These are phyloP conservation scores for Croton setiger DNA, from an alignment of 441 rosid species.

Conservation along the genomic window DNA sequence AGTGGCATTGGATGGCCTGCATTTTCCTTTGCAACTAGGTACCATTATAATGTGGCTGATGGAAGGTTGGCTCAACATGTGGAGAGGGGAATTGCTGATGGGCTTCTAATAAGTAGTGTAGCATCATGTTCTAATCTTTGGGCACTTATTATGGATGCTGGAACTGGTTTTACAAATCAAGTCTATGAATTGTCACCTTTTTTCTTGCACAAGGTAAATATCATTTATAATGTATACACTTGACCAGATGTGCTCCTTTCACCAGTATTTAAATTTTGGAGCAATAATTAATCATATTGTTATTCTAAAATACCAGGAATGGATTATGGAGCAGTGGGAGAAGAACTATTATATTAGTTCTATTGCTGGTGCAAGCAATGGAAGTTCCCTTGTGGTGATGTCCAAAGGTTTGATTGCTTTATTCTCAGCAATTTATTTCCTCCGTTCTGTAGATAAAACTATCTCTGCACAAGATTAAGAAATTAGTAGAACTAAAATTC, in stretches of 20 bases:
- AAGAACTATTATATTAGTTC: conserved; percentile 93
- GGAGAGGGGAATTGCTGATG: conserved; percentile 92
- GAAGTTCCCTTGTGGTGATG: conserved; percentile 98
- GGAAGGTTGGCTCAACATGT: conserved; percentile 91
- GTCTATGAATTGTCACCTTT: conserved; percentile 81
- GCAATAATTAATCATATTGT: neutral
- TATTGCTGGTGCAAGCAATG: conserved; percentile 87
- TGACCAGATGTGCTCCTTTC: conserved; percentile 10
- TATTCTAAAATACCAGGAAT: conserved; percentile 53
- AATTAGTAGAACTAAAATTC: too few species aligned
- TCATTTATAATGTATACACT: neutral
- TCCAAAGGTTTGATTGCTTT: conserved; percentile 70
- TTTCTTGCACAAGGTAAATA: conserved; percentile 79
- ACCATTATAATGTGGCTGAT: conserved; percentile 97
- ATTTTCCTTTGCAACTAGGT: conserved; percentile 47
- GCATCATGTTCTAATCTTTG: conserved; percentile 92
- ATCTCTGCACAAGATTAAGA: too few species aligned
- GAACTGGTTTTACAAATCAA: conserved; percentile 84
- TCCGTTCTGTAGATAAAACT: too few species aligned
- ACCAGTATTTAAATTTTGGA: neutral
- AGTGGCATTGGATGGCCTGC: conserved; percentile 18
- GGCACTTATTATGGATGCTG: conserved; percentile 99
- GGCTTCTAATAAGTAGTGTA: conserved; percentile 92
- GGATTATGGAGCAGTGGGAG: conserved; percentile 99
- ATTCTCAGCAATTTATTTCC: too few species aligned